These are phyloP conservation scores for Mucor racemosus DNA, from an alignment of 371 early-diverging fungal species.

Conservation along the genomic window DNA sequence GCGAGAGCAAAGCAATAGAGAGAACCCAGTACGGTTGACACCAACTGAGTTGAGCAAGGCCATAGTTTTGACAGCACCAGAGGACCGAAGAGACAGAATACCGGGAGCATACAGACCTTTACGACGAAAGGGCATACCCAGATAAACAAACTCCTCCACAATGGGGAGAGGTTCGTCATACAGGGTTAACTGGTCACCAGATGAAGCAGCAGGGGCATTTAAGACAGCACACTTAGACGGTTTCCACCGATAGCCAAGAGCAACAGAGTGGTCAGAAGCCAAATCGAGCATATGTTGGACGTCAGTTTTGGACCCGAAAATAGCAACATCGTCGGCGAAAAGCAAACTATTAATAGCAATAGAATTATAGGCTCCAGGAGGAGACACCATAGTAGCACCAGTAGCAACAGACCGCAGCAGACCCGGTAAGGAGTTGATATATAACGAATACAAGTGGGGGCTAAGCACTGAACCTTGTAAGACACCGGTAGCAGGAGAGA, in stretches of 20 bases:
- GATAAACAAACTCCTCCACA: not conserved
- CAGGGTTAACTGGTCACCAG: not conserved
- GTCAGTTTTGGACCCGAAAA: too few species aligned
- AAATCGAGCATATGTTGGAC: too few species aligned
- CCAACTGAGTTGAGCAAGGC: not conserved
- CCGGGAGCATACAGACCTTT: too few species aligned
- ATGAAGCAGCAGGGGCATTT: conserved; percentile 1
- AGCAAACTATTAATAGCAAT: too few species aligned
- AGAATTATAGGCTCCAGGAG: too few species aligned
- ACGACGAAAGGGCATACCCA: too few species aligned
- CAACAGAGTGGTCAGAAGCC: conserved; percentile 18
- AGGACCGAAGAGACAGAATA: too few species aligned
- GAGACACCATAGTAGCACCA: too few species aligned
- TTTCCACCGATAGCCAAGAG: conserved; percentile 33
- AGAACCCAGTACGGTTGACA: conserved; percentile 3
- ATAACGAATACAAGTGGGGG: conserved; percentile 19
- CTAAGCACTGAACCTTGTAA: too few species aligned
- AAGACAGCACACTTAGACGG: conserved; percentile 33
- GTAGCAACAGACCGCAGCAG: too few species aligned
- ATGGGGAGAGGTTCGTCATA: conserved; percentile 18
- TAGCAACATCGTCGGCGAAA: conserved; percentile 8
- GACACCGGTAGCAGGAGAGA: too few species aligned
- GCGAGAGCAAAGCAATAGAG: not conserved
- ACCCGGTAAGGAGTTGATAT: conserved; percentile 27
- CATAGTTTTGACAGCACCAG: not conserved